Conservation (phyloP, 2,329 filamentous ascomycete genomes). For the Colletotrichum brevisporum region DNA sequence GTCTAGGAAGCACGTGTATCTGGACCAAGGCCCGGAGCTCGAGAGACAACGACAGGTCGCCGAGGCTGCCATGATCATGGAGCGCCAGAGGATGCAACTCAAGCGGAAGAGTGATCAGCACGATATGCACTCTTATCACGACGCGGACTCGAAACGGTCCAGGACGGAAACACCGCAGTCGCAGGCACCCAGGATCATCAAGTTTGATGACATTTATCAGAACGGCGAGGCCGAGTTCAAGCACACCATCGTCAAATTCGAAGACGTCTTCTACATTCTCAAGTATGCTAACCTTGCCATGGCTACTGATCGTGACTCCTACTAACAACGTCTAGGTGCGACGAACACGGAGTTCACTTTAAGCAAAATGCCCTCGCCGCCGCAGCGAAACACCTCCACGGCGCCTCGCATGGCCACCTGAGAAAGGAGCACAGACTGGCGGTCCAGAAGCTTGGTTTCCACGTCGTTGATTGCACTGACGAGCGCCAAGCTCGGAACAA, state of each 20-base stretch:
- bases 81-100: slow-evolving; percentile 1
- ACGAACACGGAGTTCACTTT: slow-evolving; percentile 43
- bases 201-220: slow-evolving; percentile 43
- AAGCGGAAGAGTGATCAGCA: slow-evolving; percentile 31
- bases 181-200: slow-evolving; percentile 36
- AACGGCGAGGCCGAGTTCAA: slow-evolving; percentile 41
- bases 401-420: slow-evolving; percentile 34
- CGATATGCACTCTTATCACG: background rate
- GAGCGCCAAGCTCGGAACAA: slow-evolving; percentile 40
- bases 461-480: slow-evolving; percentile 40
- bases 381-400: slow-evolving; percentile 42
- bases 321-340: slow-evolving; percentile 30
- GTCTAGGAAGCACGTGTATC: background rate
- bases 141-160: slow-evolving; percentile 15
- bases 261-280: slow-evolving; percentile 42
- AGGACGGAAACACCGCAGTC: slow-evolving; percentile 10
- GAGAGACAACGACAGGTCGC: slow-evolving; percentile 5
- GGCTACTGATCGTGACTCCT: background rate
- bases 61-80: background rate
- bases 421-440: slow-evolving; percentile 32
- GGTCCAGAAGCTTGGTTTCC: slow-evolving; percentile 38
- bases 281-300: slow-evolving; percentile 1
- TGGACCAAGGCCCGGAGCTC: background rate
- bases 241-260: slow-evolving; percentile 41
- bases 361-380: slow-evolving; percentile 36